Conservation (phyloP, 2,329 filamentous ascomycete species). For the Alternaria sp. region DNA sequence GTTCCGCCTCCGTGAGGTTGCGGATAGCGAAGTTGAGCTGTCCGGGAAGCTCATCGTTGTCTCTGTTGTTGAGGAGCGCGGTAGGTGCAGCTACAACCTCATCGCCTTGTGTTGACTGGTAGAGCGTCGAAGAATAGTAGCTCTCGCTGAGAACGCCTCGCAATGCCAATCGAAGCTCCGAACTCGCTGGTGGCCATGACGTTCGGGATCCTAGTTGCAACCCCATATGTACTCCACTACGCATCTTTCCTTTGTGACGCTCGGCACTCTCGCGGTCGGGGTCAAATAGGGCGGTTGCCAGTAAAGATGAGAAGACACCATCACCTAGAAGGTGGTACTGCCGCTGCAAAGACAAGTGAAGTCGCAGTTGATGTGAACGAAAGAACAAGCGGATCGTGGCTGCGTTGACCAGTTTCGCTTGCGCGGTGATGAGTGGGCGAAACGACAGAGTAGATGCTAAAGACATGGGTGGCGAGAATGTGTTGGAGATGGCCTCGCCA, state of each 20-base stretch:
- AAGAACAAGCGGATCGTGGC: constrained; percentile 81
- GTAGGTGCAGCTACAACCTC: neutral
- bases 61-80: constrained; percentile 19
- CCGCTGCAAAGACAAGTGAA: constrained; percentile 76
- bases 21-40: constrained; percentile 76
- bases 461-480: constrained; percentile 61
- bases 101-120: constrained; percentile 25
- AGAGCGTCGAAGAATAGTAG: constrained; percentile 57
- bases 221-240: constrained; percentile 72
- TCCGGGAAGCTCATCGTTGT: constrained; percentile 50
- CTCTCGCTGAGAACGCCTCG: constrained; percentile 85
- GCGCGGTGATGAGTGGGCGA: constrained; percentile 72
- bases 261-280: constrained; percentile 82
- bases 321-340: constrained; percentile 86
- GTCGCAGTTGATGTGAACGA: constrained; percentile 70
- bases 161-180: constrained; percentile 85
- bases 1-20: constrained; percentile 72
- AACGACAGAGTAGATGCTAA: constrained; percentile 73
- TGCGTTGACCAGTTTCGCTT: constrained; percentile 77
- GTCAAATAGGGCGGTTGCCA: constrained; percentile 85
- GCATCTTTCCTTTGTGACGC: constrained; percentile 70
- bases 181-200: constrained; percentile 92
- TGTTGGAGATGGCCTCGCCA: neutral
- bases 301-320: constrained; percentile 78
- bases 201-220: constrained; percentile 80